Base-by-base conservation (phyloP, 345 rosid species). In the Salix udensis region DNA sequence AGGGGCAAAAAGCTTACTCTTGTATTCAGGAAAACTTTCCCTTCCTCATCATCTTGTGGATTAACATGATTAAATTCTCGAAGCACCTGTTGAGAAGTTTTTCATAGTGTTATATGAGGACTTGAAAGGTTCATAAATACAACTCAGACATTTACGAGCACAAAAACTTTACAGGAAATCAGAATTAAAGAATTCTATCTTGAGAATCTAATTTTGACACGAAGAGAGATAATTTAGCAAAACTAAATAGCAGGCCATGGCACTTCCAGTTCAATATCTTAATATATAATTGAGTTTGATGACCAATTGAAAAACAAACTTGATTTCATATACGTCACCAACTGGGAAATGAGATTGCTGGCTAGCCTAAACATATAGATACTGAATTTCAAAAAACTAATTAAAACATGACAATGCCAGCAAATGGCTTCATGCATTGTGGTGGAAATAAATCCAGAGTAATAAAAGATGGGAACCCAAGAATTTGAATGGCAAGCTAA, bases 41-140 rank as follows among this genome's bases (percentile, higher is more conserved):
- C 99, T 75, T 93, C 99, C 68, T 92, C 97, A 1, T 96, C 97
- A 75, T 94, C 97, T 84, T 92, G 99, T 39, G 99, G 97, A 76
- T 96, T 91, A 46, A 92, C 99, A 80, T 96, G 99, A 88, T 96
- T 96, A 82, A 96, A 94, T 84, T 94, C 97, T 83, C 98, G 88
- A 72, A 96, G 94, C 64, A 93, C 95, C 99, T 96, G 82, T 65
- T 74, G 18, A 64, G 19, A 61, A 80, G 65, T 39, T 71, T n/a
- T 58, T 31, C 6, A 4, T 12, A n/a, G 23, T 31, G 26, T 46
- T n/a, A 24, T 21, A 48, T 26, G 67, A 65, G 21, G 52, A 75
- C 52, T 67, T 75, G 65, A 15, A 53, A 39, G 28, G 34, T 36
- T 15, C 44, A 26, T 31, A 15, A 6, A 68, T 26, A 5, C 5